Conservation (phyloP, 2,329 filamentous ascomycete genomes). For the Fusarium sp. region DNA sequence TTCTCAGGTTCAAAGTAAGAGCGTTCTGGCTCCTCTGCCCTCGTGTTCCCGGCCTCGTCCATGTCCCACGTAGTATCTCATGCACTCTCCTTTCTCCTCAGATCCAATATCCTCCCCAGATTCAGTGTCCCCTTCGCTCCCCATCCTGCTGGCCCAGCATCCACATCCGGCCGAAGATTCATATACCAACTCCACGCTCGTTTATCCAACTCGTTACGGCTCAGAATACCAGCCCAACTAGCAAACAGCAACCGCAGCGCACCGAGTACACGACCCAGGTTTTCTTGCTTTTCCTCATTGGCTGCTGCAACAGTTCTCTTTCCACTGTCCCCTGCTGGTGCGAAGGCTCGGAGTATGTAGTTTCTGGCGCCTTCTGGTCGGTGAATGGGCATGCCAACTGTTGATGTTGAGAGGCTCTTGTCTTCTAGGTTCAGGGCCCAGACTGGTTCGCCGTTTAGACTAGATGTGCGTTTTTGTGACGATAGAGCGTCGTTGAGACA, state of each 20-base stretch:
- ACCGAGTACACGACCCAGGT: slow-evolving; percentile 76
- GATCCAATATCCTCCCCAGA: slow-evolving; percentile 73
- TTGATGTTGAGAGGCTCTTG: slow-evolving; percentile 57
- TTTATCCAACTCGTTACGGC: slow-evolving; percentile 75
- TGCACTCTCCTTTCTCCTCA: slow-evolving; percentile 57
- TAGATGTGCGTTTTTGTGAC: slow-evolving; percentile 58
- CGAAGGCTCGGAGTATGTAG: slow-evolving; percentile 72
- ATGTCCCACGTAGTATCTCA: neutral
- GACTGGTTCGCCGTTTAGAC: slow-evolving; percentile 64
- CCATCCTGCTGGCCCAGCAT: slow-evolving; percentile 82
- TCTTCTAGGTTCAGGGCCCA: slow-evolving; percentile 72
- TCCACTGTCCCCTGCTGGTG: slow-evolving; percentile 51
- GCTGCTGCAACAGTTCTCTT: slow-evolving; percentile 61
- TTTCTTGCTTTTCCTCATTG: slow-evolving; percentile 74
- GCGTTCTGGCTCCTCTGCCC: neutral
- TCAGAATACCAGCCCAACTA: slow-evolving; percentile 79
- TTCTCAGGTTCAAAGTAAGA: neutral
- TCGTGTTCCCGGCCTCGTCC: too few species aligned
- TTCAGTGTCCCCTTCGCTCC: slow-evolving; percentile 81
- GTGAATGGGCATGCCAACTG: slow-evolving; percentile 76
- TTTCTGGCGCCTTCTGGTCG: slow-evolving; percentile 76
- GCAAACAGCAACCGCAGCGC: slow-evolving; percentile 78
- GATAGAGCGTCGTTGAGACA: slow-evolving; percentile 68
- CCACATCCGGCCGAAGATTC: slow-evolving; percentile 80
- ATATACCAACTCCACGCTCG: slow-evolving; percentile 88